Percentiles rank a stretch among this genome's conserved stretches.
phyloP scores from a whole-genome alignment of 768 basidiomycete genomes.

The Pleurotus platypus region DNA sequence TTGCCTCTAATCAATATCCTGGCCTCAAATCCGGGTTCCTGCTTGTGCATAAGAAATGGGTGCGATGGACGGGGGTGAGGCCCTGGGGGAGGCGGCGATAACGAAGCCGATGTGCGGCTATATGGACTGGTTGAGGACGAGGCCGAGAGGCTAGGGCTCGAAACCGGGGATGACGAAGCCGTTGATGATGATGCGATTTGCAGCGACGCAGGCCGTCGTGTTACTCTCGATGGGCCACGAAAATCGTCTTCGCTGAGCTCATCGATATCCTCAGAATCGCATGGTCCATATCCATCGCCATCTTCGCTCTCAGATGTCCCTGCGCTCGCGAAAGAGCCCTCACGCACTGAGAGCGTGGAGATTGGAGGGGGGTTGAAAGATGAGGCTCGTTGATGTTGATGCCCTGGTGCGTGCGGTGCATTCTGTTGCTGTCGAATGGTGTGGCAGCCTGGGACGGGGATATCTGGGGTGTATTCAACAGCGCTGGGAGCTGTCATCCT shows the following conservation, averaged over 20 bases:
- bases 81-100: background rate
- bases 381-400: background rate
- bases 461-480: background rate
- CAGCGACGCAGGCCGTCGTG: too few species aligned
- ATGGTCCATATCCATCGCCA: background rate
- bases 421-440: background rate
- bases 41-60: too few species aligned
- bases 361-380: conserved; percentile 1
- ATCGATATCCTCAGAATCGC: background rate
- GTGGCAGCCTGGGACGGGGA: background rate
- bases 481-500: background rate
- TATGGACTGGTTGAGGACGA: background rate
- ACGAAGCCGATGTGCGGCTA: background rate
- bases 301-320: background rate
- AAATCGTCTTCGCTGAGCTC: conserved; percentile 1
- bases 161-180: background rate
- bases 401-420: background rate
- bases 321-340: background rate
- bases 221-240: background rate
- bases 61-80: too few species aligned
- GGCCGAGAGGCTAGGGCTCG: conserved; percentile 1
- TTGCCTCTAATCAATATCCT: too few species aligned
- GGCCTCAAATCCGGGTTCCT: too few species aligned
- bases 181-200: background rate
- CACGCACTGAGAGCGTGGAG: background rate